Percentiles rank a stretch among this genome's conserved stretches.
These are phyloP conservation scores for Penicillium longicatenatum DNA, from an alignment of 495 filamentous ascomycete genomes.

Conservation along the genomic window DNA sequence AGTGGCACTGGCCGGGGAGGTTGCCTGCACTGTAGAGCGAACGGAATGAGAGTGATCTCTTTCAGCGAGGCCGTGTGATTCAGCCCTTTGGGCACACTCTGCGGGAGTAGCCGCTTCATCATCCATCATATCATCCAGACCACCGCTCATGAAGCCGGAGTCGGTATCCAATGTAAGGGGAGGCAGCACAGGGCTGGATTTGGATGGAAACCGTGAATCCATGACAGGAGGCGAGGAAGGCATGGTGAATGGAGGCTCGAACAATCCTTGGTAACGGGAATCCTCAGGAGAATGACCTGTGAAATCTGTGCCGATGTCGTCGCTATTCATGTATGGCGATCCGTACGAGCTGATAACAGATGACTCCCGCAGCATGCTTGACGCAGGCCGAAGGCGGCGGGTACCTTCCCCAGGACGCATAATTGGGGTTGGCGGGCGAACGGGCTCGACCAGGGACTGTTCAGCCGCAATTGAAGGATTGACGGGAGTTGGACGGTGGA, in stretches of 20 bases:
- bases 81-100: constrained; percentile 32
- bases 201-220: constrained; percentile 52
- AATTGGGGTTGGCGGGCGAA: constrained; percentile 81
- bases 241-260: constrained; percentile 58
- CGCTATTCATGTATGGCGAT: constrained; percentile 51
- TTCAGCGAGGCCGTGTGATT: constrained; percentile 40
- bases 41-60: constrained; percentile 46
- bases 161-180: constrained; percentile 62
- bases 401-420: constrained; percentile 44
- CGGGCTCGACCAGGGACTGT: constrained; percentile 69
- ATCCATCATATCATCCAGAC: constrained; percentile 60
- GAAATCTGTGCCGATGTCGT: constrained; percentile 37
- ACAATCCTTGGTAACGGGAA: constrained; percentile 48
- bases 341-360: constrained; percentile 42
- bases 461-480: constrained; percentile 52
- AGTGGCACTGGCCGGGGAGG: constrained; percentile 29
- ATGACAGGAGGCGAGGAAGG: constrained; percentile 80
- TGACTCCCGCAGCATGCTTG: constrained; percentile 48
- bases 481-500: constrained; percentile 72
- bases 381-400: constrained; percentile 35
- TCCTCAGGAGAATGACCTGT: constrained; percentile 48
- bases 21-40: constrained; percentile 39
- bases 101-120: constrained; percentile 50
- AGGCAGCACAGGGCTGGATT: constrained; percentile 77
- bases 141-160: constrained; percentile 80